Percentiles rank a stretch among this genome's conserved stretches.
Conservation (phyloP, 2,329 filamentous ascomycete species). For the Sporothrix dimorphospora region DNA sequence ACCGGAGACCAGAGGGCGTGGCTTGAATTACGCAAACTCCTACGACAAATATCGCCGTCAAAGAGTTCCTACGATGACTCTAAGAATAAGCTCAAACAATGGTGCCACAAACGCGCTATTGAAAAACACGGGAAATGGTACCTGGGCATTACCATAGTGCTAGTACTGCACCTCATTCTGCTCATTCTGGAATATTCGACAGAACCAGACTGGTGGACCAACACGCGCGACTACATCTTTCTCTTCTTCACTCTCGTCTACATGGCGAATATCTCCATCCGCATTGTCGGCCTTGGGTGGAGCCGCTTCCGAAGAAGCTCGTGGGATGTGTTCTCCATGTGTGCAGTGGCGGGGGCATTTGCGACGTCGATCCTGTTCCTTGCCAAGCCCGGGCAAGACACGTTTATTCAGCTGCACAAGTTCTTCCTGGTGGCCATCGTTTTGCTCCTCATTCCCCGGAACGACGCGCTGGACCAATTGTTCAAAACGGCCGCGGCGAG, state of each 20-base stretch:
- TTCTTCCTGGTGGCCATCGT: constrained; percentile 90
- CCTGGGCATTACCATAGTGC: constrained; percentile 72
- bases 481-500: constrained; percentile 98
- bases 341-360: constrained; percentile 79
- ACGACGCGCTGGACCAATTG: constrained; percentile 94
- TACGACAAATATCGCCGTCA: constrained; percentile 91
- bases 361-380: constrained; percentile 79
- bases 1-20: constrained; percentile 96
- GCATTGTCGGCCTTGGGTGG: constrained; percentile 89
- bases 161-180: constrained; percentile 81
- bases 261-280: constrained; percentile 78
- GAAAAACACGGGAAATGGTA: constrained; percentile 96
- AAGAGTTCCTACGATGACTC: constrained; percentile 84
- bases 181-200: constrained; percentile 85
- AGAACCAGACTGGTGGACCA: constrained; percentile 72
- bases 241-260: constrained; percentile 81
- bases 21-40: constrained; percentile 89
- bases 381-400: constrained; percentile 59
- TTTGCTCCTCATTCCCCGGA: constrained; percentile 88
- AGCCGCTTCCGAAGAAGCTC: constrained; percentile 87
- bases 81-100: constrained; percentile 78
- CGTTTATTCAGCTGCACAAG: constrained; percentile 84
- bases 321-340: constrained; percentile 89
- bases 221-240: constrained; percentile 74
- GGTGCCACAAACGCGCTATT: constrained; percentile 93